Evolutionary conservation across 495 filamentous ascomycete genomes (phyloP), one percentile per base, ranked within the genome.

Genomic region (Glutinoglossum americanum): DNA sequence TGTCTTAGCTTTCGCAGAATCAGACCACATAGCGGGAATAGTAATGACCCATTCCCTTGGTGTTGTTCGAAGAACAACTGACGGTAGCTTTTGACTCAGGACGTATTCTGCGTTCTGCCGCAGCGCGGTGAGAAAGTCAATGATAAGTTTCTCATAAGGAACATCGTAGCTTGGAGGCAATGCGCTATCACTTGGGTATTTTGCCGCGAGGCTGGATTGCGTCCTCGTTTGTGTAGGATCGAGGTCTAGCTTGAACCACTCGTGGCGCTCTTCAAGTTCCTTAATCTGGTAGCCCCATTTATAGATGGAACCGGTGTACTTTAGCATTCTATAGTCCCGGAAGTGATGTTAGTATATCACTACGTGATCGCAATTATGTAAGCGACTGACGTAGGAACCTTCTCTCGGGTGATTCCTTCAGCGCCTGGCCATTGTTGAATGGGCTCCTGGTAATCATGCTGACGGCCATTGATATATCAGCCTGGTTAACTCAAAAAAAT

Each of bases 1-100:
- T 0, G 81, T 85, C 15, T 75, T 76, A 54, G 77, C 75, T 66
- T 86, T 85, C n/a, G 83, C 83, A 19, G 74, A 74, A 53, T 87
- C 83, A 9, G 78, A 80, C 84, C 84, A 87, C n/a, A 88, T 77
- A 0, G 76, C 76, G 0, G 77, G 77, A 0, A 79, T 77, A 0
- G 76, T 78, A 35, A 80, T 65, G 26, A 87, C 78, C 60, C 82
- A 84, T 44, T 80, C 76, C 32, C 85, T 74, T 37, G 74, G 75
- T 9, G 76, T 83, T 1, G 72, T 74, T 5, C 71, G 70, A 65
- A 88, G 74, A 58, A 82, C 77, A 5, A 76, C 75, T 61, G 76
- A 69, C 49, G 80, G 81, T 37, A 85, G 74, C 3, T 83, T 73
- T 15, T 57, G 32, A 11, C 59, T 61, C 5, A 72, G 37, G 6